Percentiles rank a stretch among this genome's conserved stretches.
These are phyloP conservation scores for Balansia obtecta DNA, from an alignment of 2,329 filamentous ascomycete genomes.

Conservation along the genomic window DNA sequence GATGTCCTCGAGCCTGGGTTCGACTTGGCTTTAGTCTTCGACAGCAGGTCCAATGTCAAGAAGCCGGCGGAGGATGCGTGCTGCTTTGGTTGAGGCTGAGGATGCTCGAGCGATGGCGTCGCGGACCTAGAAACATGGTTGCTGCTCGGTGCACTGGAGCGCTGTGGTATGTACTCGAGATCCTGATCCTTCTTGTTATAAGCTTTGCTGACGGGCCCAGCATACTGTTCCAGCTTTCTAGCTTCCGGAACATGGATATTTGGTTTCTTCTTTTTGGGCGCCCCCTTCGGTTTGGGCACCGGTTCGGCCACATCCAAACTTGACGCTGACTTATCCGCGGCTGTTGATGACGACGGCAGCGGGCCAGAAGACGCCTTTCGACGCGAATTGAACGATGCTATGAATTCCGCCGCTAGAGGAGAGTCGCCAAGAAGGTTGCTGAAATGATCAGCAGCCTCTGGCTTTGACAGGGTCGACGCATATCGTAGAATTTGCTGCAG, in stretches of 20 bases:
- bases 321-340: not conserved
- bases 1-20: slow-evolving; percentile 39
- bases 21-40: slow-evolving; percentile 43
- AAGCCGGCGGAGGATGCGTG: slow-evolving; percentile 54
- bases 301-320: slow-evolving; percentile 20
- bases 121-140: slow-evolving; percentile 24
- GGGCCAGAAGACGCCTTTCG: slow-evolving; percentile 27
- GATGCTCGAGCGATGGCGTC: slow-evolving; percentile 18
- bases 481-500: slow-evolving; percentile 78
- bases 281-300: slow-evolving; percentile 37
- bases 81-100: slow-evolving; percentile 38
- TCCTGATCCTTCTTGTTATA: slow-evolving; percentile 64
- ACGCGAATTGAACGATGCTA: slow-evolving; percentile 67
- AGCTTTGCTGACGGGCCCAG: slow-evolving; percentile 51
- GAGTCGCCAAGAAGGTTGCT: slow-evolving; percentile 81
- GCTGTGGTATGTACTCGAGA: slow-evolving; percentile 58
- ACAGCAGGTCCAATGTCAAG: slow-evolving; percentile 63
- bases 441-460: slow-evolving; percentile 72
- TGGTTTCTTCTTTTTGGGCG: slow-evolving; percentile 44
- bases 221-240: slow-evolving; percentile 46
- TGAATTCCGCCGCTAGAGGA: slow-evolving; percentile 62
- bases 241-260: slow-evolving; percentile 51
- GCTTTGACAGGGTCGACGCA: slow-evolving; percentile 60
- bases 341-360: slow-evolving; percentile 5
- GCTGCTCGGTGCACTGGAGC: slow-evolving; percentile 27